Evolutionary conservation across 1,284 basidiomycete genomes (phyloP).

Genomic region (Apiotrichum sp.): DNA sequence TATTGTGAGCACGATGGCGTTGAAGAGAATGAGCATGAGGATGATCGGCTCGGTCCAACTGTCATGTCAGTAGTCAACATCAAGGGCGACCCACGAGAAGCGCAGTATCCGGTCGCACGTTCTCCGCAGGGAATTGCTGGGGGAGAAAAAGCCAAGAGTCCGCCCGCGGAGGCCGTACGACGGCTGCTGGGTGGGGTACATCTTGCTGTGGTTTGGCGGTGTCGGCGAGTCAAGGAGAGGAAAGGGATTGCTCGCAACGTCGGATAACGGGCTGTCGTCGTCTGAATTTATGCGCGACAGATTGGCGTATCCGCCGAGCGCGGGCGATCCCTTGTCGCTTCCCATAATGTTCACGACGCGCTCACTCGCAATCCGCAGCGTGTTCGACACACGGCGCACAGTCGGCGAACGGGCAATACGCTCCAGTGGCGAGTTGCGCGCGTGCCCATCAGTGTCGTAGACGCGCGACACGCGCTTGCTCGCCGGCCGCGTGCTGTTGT

Average conservation of each 20-base stretch:
- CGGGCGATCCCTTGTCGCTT: slow-evolving; percentile 45
- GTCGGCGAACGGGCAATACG: slow-evolving; percentile 29
- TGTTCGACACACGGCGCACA: slow-evolving; percentile 31
- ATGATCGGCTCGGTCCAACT: slow-evolving; percentile 86
- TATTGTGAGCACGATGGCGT: slow-evolving; percentile 74
- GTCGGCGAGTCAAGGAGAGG: not conserved
- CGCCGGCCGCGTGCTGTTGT: slow-evolving; percentile 3
- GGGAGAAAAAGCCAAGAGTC: slow-evolving; percentile 71
- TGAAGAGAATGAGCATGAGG: slow-evolving; percentile 73
- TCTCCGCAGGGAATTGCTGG: slow-evolving; percentile 59
- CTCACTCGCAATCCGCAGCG: slow-evolving; percentile 52
- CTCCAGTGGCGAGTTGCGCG: slow-evolving; percentile 7
- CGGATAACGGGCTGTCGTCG: slow-evolving; percentile 6
- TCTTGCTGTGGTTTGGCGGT: slow-evolving; percentile 2
- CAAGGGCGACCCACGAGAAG: slow-evolving; percentile 53
- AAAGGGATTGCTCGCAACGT: not conserved
- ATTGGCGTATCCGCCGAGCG: slow-evolving; percentile 36
- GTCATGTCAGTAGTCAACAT: not conserved
- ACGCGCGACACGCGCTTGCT: slow-evolving; percentile 1
- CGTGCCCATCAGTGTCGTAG: slow-evolving; percentile 25
- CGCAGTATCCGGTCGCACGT: slow-evolving; percentile 61
- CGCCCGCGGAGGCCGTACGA: slow-evolving; percentile 59
- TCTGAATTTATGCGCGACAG: slow-evolving; percentile 23
- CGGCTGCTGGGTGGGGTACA: slow-evolving; percentile 18
- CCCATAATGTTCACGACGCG: slow-evolving; percentile 64